A percentile compares a stretch with the other conserved stretches of the same genome.
Conservation (phyloP, 177 flowering plant genomes). For the Vitis hybrid region DNA sequence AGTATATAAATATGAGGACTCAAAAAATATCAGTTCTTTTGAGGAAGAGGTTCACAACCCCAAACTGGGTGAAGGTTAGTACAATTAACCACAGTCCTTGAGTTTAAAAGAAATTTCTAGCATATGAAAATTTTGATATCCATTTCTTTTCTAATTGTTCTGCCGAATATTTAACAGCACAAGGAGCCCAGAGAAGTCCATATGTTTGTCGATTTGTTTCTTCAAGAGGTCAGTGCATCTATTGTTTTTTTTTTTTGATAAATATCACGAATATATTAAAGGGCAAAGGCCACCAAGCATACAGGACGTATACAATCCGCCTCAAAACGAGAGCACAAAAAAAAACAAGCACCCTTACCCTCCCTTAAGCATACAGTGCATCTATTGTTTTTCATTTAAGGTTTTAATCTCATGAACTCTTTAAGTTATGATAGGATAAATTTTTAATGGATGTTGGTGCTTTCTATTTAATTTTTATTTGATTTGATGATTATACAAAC, state of each 20-base stretch:
- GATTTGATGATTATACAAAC: not conserved
- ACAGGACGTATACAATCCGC: too few species aligned
- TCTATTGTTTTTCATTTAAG: conserved; percentile 1
- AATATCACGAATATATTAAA: too few species aligned
- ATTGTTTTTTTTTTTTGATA: not conserved
- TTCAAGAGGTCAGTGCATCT: conserved; percentile 71
- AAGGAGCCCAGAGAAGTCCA: conserved; percentile 99
- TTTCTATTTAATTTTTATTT: not conserved
- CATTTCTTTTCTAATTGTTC: conserved; percentile 14
- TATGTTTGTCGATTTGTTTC: conserved; percentile 96
- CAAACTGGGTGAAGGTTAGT: conserved; percentile 96
- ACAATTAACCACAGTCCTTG: conserved; percentile 1
- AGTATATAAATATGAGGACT: conserved; percentile 85
- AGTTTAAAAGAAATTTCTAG: not conserved
- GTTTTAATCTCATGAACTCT: not conserved
- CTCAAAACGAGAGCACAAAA: too few species aligned
- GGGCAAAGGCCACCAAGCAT: too few species aligned
- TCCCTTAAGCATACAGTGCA: conserved; percentile 7
- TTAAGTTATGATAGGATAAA: too few species aligned
- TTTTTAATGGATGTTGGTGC: not conserved
- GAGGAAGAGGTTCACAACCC: conserved; percentile 88
- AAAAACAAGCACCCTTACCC: too few species aligned
- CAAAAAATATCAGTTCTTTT: conserved; percentile 76
- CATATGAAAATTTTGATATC: not conserved
- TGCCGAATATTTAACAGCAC: conserved; percentile 55